phyloP scores from a whole-genome alignment of 192 early-diverging fungal species.

The Linnemannia schmuckeri region DNA sequence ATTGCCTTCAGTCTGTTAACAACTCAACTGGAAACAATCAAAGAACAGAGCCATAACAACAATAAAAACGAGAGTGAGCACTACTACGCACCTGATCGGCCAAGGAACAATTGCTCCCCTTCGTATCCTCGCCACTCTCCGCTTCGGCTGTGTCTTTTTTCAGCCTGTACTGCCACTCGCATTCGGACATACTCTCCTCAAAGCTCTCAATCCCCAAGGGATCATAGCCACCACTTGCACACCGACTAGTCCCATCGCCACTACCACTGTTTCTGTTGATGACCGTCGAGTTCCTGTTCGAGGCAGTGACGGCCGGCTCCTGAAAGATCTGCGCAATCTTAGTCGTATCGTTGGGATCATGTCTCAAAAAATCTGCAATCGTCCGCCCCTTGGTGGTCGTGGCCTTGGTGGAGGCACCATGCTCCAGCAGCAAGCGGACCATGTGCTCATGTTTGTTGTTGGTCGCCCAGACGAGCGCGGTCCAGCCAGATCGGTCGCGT shows the following conservation, averaged over 20 bases:
- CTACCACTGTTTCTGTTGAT: neutral
- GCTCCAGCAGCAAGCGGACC: conserved; percentile 79
- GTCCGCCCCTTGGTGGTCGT: conserved; percentile 79
- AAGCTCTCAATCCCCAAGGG: conserved; percentile 10
- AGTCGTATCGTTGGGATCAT: conserved; percentile 60
- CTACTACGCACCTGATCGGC: conserved; percentile 33
- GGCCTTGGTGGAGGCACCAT: conserved; percentile 77
- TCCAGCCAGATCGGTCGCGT: conserved; percentile 89
- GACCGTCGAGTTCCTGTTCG: neutral
- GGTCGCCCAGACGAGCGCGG: conserved; percentile 93
- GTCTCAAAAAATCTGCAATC: conserved; percentile 76
- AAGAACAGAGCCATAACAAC: neutral
- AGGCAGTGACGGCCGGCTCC: conserved; percentile 12
- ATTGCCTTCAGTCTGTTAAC: neutral
- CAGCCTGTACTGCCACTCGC: conserved; percentile 23
- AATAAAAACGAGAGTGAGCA: conserved; percentile 1
- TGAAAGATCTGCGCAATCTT: conserved; percentile 64
- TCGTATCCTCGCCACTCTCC: neutral
- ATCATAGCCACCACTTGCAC: neutral
- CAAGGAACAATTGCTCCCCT: neutral
- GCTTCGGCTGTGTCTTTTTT: conserved; percentile 7
- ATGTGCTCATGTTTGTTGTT: conserved; percentile 82
- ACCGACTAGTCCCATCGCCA: neutral
- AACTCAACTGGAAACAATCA: neutral
- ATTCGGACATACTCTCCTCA: conserved; percentile 32